A percentile compares a stretch with the other conserved stretches of the same genome.
phyloP scores from a whole-genome alignment of 1,284 basidiomycete species.

The Fistulinella staudtii region DNA sequence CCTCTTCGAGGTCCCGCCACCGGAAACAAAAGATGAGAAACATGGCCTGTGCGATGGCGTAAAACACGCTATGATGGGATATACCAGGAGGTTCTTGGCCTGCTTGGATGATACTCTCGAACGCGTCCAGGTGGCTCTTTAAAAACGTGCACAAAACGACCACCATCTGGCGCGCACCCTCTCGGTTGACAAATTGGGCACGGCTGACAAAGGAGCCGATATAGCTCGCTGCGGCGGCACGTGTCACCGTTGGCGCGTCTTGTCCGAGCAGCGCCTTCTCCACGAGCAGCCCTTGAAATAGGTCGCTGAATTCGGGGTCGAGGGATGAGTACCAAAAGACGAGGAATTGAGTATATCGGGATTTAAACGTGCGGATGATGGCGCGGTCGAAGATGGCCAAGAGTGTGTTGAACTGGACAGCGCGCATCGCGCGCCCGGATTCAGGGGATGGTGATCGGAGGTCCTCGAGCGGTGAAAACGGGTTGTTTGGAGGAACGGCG shows the following conservation, averaged over 20 bases:
- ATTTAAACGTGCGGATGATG: conserved; percentile 94
- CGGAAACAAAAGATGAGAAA: conserved; percentile 99
- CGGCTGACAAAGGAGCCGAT: conserved; percentile 92
- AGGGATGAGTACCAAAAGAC: conserved; percentile 95
- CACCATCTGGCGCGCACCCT: conserved; percentile 74
- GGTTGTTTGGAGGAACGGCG: conserved; percentile 6
- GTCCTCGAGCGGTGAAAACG: conserved; percentile 29
- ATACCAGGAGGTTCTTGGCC: conserved; percentile 37
- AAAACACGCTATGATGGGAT: conserved; percentile 76
- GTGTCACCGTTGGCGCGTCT: conserved; percentile 62
- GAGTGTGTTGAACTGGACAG: conserved; percentile 79
- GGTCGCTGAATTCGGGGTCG: conserved; percentile 84
- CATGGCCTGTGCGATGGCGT: conserved; percentile 89
- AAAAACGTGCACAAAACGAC: conserved; percentile 84
- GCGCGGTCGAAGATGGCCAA: conserved; percentile 91
- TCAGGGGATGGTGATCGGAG: conserved; percentile 31
- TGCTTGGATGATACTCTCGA: conserved; percentile 51
- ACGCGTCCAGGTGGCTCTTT: conserved; percentile 67
- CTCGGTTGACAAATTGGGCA: conserved; percentile 80
- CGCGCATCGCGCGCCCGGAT: conserved; percentile 38
- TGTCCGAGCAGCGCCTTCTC: conserved; percentile 77
- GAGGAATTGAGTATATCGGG: conserved; percentile 96
- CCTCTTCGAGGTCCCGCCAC: conserved; percentile 83
- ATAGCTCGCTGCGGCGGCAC: conserved; percentile 88
- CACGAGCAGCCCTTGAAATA: conserved; percentile 91